Evolutionary conservation across 2,329 filamentous ascomycete species (phyloP), one percentile per base, ranked within the genome.

Genomic region (Colletotrichum tropicicola): DNA sequence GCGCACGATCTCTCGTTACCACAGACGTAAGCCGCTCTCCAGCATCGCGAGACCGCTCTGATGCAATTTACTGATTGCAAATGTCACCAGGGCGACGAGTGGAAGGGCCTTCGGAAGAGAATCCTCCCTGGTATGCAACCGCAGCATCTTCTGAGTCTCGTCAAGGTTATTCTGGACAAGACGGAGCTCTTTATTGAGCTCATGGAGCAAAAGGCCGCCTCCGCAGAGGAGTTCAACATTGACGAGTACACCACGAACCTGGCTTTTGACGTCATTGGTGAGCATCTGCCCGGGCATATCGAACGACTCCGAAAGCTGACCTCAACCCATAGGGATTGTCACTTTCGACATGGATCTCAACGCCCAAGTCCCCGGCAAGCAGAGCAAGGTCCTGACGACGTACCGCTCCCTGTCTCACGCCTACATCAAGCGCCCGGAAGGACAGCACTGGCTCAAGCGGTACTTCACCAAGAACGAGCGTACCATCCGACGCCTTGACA

Each of bases 221-320:
- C 70, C 1, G 72, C 70, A 27, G 69, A 74, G 9, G 68, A 67
- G 1, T 74, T 79, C 37, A 64, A 63, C 2, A 62, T 79, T 6
- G 73, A 73, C 39, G 65, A 71, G 25, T 67, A 73, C 9, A 71
- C 70, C 12, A 70, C 71, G 1, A 73, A 73, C 52, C 68, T 80
- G 13, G 77, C 78, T 6, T 80, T 80, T 48, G 79, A 81, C 58
- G 74, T 79, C 30, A 79, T 79, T 35, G 77, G 75, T 56, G 7
- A 48, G 37, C 27, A 15, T 15, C 2, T 3, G 13, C 9, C 21
- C 17, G 1, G 13, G 15, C 3, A 9, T 65, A 68, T 39, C 68
- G 67, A 47, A 72, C 2, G 12, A 25, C 5, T 4, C 17, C 6
- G 5, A 13, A 19, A 70, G 19, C 35, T 23, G 13, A 25, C 17